Percentiles rank a stretch among this genome's conserved stretches.
phyloP scores from a whole-genome alignment of 164 flowering plant species.

The Macadamia integrifolia region DNA sequence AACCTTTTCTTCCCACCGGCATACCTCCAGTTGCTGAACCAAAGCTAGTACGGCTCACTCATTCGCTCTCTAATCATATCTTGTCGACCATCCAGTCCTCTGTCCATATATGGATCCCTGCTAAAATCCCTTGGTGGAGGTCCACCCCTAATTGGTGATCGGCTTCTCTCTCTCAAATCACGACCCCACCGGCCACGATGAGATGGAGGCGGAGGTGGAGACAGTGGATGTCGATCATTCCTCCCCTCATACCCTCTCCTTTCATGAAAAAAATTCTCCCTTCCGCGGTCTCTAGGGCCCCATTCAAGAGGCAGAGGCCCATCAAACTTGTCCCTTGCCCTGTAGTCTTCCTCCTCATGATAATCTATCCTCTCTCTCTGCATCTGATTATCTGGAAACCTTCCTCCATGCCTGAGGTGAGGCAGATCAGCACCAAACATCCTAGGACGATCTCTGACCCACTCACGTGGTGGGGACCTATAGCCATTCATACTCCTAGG shows the following conservation, averaged over 20 bases:
- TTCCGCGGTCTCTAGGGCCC: conserved; percentile 47
- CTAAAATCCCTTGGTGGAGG: conserved; percentile 46
- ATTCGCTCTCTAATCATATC: conserved; percentile 21
- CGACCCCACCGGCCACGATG: conserved; percentile 57
- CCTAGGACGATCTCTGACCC: conserved; percentile 62
- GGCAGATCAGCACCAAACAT: conserved; percentile 45
- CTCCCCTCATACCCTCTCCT: conserved; percentile 48
- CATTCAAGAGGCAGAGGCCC: conserved; percentile 47
- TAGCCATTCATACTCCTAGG: conserved; percentile 60
- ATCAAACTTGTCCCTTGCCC: conserved; percentile 54
- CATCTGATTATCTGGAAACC: conserved; percentile 53
- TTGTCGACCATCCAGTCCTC: conserved; percentile 57
- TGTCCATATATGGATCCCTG: conserved; percentile 42
- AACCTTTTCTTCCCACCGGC: too few species aligned
- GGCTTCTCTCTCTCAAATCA: conserved; percentile 65
- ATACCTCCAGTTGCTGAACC: neutral
- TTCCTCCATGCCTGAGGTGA: conserved; percentile 49
- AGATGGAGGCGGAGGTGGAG: conserved; percentile 29
- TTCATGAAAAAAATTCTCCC: conserved; percentile 40
- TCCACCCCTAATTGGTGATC: conserved; percentile 65
- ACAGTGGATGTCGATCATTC: conserved; percentile 18
- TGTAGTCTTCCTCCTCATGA: conserved; percentile 40
- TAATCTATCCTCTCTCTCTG: conserved; percentile 46
- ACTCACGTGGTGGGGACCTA: conserved; percentile 71
- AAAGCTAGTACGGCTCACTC: neutral